Percentiles rank a stretch among this genome's conserved stretches.
Evolutionary conservation across 2,329 filamentous ascomycete genomes (phyloP).

Genomic region (Emmonsia crescens): DNA sequence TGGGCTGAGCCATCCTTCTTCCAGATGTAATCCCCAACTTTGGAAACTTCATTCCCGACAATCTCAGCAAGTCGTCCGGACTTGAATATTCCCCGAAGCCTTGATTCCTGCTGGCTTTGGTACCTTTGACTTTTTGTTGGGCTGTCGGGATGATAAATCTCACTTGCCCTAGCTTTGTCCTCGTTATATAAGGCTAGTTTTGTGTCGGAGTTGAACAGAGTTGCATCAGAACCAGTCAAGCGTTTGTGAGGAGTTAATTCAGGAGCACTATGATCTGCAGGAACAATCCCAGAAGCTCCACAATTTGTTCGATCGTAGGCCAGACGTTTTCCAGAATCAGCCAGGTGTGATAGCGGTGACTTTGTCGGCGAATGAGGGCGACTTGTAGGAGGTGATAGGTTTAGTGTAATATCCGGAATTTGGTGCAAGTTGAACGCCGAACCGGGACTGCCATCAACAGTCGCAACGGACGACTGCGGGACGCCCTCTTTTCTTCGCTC

Average conservation of each 20-base stretch:
- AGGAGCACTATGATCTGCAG: not conserved
- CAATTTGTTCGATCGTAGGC: not conserved
- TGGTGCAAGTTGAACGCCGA: not conserved
- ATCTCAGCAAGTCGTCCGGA: slow-evolving; percentile 62
- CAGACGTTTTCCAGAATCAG: not conserved
- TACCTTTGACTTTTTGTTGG: slow-evolving; percentile 19
- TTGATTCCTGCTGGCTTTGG: slow-evolving; percentile 39
- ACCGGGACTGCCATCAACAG: not conserved
- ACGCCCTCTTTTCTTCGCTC: not conserved
- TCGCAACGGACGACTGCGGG: not conserved
- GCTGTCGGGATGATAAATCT: slow-evolving; percentile 4
- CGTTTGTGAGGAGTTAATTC: not conserved
- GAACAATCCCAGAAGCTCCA: not conserved
- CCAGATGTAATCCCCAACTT: slow-evolving; percentile 50
- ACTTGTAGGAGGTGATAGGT: not conserved
- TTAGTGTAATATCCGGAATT: not conserved
- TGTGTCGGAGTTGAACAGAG: not conserved
- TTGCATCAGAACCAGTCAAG: not conserved
- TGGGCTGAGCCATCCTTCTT: slow-evolving; percentile 42
- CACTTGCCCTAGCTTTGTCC: not conserved
- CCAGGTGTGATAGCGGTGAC: not conserved
- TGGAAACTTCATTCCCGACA: slow-evolving; percentile 54
- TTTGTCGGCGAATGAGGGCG: slow-evolving; percentile 1
- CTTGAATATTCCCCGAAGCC: slow-evolving; percentile 66
- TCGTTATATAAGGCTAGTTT: not conserved